A percentile compares a stretch with the other conserved stretches of the same genome.
These are phyloP conservation scores for Blumeria graminis DNA, from an alignment of 2,329 filamentous ascomycete species.

Conservation along the genomic window DNA sequence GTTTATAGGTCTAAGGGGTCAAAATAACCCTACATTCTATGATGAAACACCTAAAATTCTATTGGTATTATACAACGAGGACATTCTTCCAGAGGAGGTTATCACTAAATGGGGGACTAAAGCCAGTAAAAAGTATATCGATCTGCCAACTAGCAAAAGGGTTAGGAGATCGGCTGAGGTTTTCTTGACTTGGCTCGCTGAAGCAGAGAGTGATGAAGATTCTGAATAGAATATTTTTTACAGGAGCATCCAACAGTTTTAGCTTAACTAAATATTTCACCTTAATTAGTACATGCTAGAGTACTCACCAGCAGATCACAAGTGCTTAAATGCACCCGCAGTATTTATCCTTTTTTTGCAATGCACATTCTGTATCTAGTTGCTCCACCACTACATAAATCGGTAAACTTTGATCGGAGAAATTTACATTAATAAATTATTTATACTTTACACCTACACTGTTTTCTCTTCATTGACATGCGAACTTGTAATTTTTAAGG, in stretches of 20 bases:
- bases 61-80: slow-evolving; percentile 67
- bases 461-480: too few relatives aligned
- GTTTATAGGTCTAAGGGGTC: slow-evolving; percentile 47
- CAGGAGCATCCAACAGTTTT: neutral
- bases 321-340: too few relatives aligned
- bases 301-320: too few relatives aligned
- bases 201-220: slow-evolving; percentile 53
- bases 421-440: too few relatives aligned
- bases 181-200: slow-evolving; percentile 84
- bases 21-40: slow-evolving; percentile 58
- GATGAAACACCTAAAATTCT: slow-evolving; percentile 64
- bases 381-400: too few relatives aligned
- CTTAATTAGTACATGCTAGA: too few relatives aligned
- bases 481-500: slow-evolving; percentile 17
- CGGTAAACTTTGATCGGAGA: too few relatives aligned
- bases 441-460: too few relatives aligned
- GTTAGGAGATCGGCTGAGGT: slow-evolving; percentile 84
- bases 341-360: too few relatives aligned
- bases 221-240: neutral
- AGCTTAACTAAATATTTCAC: too few relatives aligned
- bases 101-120: slow-evolving; percentile 80
- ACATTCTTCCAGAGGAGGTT: slow-evolving; percentile 70
- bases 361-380: too few relatives aligned
- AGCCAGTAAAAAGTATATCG: slow-evolving; percentile 96
- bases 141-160: slow-evolving; percentile 72